phyloP scores from a whole-genome alignment of 768 basidiomycete genomes.

The Suillus alpinus region DNA sequence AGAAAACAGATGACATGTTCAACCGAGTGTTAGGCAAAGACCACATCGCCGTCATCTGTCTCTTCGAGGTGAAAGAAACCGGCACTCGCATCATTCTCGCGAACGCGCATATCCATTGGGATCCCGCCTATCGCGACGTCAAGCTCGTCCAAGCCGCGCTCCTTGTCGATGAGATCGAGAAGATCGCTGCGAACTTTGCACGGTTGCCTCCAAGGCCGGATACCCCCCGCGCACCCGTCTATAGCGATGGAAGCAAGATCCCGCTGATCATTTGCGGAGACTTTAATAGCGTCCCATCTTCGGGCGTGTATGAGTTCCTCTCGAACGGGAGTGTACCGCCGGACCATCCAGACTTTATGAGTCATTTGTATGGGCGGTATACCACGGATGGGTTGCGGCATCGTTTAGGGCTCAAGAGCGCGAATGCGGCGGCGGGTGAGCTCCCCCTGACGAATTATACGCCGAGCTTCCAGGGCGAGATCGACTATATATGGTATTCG shows the following conservation, averaged over 20 bases:
- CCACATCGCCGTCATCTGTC: slow-evolving; percentile 83
- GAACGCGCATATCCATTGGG: slow-evolving; percentile 93
- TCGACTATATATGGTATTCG: slow-evolving; percentile 96
- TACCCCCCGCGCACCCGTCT: slow-evolving; percentile 46
- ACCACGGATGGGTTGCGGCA: slow-evolving; percentile 88
- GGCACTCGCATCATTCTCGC: slow-evolving; percentile 87
- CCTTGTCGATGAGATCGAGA: slow-evolving; percentile 89
- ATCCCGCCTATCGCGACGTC: slow-evolving; percentile 89
- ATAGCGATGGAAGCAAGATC: slow-evolving; percentile 84
- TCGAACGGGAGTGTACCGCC: slow-evolving; percentile 64
- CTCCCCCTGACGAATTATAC: slow-evolving; percentile 85
- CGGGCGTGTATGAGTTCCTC: slow-evolving; percentile 91
- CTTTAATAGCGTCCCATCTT: slow-evolving; percentile 85
- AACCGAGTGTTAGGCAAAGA: slow-evolving; percentile 96
- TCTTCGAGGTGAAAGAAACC: slow-evolving; percentile 83
- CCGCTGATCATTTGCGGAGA: slow-evolving; percentile 93
- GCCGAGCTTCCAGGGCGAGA: slow-evolving; percentile 78
- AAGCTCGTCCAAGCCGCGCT: slow-evolving; percentile 96
- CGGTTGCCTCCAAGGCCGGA: slow-evolving; percentile 67
- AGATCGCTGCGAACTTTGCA: slow-evolving; percentile 81
- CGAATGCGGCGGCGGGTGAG: slow-evolving; percentile 64
- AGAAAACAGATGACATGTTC: slow-evolving; percentile 99
- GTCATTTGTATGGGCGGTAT: slow-evolving; percentile 86
- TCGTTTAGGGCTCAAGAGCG: slow-evolving; percentile 77
- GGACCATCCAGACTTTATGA: slow-evolving; percentile 90